A percentile compares a stretch with the other conserved stretches of the same genome.
These are phyloP conservation scores for Populus euphratica DNA, from an alignment of 345 rosid genomes.

Conservation along the genomic window DNA sequence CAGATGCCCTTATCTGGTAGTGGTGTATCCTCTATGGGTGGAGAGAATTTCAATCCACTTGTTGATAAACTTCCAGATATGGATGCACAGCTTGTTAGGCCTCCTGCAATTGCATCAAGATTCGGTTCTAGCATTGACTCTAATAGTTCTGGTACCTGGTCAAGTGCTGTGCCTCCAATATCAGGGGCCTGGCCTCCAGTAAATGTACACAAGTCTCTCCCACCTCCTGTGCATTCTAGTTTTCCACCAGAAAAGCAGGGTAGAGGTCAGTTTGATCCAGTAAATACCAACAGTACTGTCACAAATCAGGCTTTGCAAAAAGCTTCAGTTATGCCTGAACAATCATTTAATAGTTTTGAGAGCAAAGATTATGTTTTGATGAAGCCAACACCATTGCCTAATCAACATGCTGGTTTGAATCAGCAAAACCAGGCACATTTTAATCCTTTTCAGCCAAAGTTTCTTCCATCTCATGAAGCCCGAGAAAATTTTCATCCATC, in stretches of 20 bases:
- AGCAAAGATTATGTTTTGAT: slow-evolving; percentile 36
- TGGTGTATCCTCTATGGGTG: slow-evolving; percentile 38
- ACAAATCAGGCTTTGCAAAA: slow-evolving; percentile 48
- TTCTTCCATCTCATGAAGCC: slow-evolving; percentile 38
- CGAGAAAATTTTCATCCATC: slow-evolving; percentile 39
- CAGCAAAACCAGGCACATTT: slow-evolving; percentile 47
- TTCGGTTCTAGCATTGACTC: slow-evolving; percentile 42
- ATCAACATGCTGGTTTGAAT: slow-evolving; percentile 44
- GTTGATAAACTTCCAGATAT: slow-evolving; percentile 37
- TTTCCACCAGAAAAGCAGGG: slow-evolving; percentile 42
- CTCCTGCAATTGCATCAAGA: slow-evolving; percentile 36
- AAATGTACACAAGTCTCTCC: slow-evolving; percentile 54
- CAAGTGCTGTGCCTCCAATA: slow-evolving; percentile 28
- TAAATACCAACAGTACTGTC: slow-evolving; percentile 35
- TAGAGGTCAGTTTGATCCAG: slow-evolving; percentile 41
- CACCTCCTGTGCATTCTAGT: slow-evolving; percentile 37
- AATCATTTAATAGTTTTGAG: slow-evolving; percentile 40
- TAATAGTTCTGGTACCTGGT: slow-evolving; percentile 30
- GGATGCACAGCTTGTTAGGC: slow-evolving; percentile 40
- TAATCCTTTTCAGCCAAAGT: slow-evolving; percentile 45
- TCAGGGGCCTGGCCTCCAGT: slow-evolving; percentile 52
- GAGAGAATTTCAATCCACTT: slow-evolving; percentile 38
- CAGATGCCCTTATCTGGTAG: slow-evolving; percentile 40
- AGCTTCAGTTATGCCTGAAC: slow-evolving; percentile 45
- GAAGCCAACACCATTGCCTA: slow-evolving; percentile 30